Base-by-base conservation (phyloP, 2,329 filamentous ascomycete genomes). In the Penicillium sp. region DNA sequence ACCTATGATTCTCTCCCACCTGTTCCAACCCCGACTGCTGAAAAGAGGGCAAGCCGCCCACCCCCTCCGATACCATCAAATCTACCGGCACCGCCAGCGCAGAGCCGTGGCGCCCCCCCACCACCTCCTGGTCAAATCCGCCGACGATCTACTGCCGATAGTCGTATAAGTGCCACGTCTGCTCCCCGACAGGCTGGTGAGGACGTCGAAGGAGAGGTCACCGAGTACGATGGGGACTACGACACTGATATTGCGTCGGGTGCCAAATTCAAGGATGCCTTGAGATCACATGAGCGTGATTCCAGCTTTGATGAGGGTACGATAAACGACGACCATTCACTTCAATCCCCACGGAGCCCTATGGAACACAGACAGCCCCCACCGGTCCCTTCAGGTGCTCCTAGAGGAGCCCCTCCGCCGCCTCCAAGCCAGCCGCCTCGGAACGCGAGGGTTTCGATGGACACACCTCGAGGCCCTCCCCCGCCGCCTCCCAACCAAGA, bases 211-310 rank as follows among this genome's bases (percentile, higher is more conserved):
- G 90, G 88, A 53, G 91, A 95, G 65, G 82, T 90, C 31, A 95
- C 90, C 0, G 93, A 96, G 67, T 97, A 97, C 66, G 94, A 99
- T 68, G 94, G 93, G 6, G 94, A 97, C 67, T 97, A 97, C 69
- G 94, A 97, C 64, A 97, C 94, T 6, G 94, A 97, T 69, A 97
- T 97, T 67, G 92, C 88, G 1, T 90, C 92, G n/a, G 87, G 90
- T 9, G 90, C 85, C n/a, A 90, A 89, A 51, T 90, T 96, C 72
- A 96, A 95, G 73, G 93, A 96, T 74, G 92, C 93, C 0, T 74
- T 97, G 56, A 95, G 93, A 70, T 78, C 89, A 8, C 90, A 95
- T 70, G 83, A 81, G 7, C 83, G 87, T 49, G 89, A 93, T 42
- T 84, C 87, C 6, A 95, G 89, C 67, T 68, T 88, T 49, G 90